Base-by-base conservation (phyloP, 176 grass and related monocot genomes). In the Rhynchospora pubera region DNA sequence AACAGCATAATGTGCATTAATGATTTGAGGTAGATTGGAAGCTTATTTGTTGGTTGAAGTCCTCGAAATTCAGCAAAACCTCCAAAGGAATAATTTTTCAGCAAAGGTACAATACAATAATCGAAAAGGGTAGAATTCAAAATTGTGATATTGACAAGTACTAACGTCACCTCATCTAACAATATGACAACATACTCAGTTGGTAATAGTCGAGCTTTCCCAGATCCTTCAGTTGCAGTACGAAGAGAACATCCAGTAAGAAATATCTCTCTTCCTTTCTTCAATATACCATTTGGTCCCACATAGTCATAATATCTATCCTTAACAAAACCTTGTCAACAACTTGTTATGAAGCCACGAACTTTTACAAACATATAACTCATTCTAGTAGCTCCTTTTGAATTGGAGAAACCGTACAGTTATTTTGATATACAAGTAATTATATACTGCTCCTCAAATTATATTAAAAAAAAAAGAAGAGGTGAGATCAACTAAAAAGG, bases 211-310 rank as follows among this genome's bases (percentile, higher is more conserved):
- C 92, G 87, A 82, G 85, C 68, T 51, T 84, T 83, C 9, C 88
- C 87, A 84, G 89, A 93, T 75, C 92, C 95, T 85, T 91, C 92
- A 26, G 73, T 88, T 39, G 92, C 90, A 83, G 83, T 89, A 80
- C 95, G 92, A 88, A 98, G 90, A 89, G 87, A 92, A 88, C 95
- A 98, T 79, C 95, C 95, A 52, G 92, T 93, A 46, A 98, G 81
- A 65, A 93, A 84, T 86, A 98, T 81, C 81, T 98, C 92, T 83
- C 92, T 91, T 46, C 95, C 92, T 85, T 93, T 98, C 87, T 93
- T 98, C 72, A 97, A 87, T 66, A 92, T 87, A 65, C 90, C 89
- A 88, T 91, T 74, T 61, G 90, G 80, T 61, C 89, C 90, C 86
- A 98, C 89, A 75, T 83, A 91, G 57, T 91, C 78, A 83, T 98